Percentiles rank a stretch among this genome's conserved stretches.
phyloP scores from a whole-genome alignment of 768 basidiomycete genomes.

The Lentinula sp. region DNA sequence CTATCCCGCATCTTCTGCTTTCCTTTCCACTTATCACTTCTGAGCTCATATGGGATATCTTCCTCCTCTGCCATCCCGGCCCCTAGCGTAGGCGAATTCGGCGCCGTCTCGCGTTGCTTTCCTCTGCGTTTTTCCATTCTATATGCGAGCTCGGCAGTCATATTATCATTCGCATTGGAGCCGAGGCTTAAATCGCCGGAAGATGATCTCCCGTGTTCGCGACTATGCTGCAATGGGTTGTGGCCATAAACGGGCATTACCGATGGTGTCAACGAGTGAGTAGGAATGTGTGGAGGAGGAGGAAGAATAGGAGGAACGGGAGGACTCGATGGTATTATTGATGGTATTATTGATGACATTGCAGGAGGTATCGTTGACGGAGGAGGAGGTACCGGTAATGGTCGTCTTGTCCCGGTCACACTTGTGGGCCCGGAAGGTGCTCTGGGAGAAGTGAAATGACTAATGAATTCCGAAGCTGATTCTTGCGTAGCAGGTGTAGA shows the following conservation, averaged over 20 bases:
- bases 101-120: background rate
- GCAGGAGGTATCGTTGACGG: background rate
- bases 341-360: background rate
- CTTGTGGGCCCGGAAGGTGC: background rate
- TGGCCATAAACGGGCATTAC: background rate
- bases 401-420: background rate
- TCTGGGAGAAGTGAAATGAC: background rate
- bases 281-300: background rate
- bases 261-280: background rate
- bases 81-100: background rate
- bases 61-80: background rate
- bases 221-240: background rate
- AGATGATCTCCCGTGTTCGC: background rate
- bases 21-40: constrained; percentile 6
- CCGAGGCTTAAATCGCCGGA: background rate
- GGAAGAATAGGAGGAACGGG: background rate
- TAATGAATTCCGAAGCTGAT: background rate
- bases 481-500: constrained; percentile 6
- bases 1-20: constrained; percentile 4
- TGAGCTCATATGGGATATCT: background rate
- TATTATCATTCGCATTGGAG: background rate
- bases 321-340: background rate
- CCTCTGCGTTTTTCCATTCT: background rate
- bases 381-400: constrained; percentile 3
- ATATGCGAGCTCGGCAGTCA: background rate